A percentile compares a stretch with the other conserved stretches of the same genome.
Evolutionary conservation across 139 green algal species (phyloP).

Genomic region (Ettlia oleoabundans): DNA sequence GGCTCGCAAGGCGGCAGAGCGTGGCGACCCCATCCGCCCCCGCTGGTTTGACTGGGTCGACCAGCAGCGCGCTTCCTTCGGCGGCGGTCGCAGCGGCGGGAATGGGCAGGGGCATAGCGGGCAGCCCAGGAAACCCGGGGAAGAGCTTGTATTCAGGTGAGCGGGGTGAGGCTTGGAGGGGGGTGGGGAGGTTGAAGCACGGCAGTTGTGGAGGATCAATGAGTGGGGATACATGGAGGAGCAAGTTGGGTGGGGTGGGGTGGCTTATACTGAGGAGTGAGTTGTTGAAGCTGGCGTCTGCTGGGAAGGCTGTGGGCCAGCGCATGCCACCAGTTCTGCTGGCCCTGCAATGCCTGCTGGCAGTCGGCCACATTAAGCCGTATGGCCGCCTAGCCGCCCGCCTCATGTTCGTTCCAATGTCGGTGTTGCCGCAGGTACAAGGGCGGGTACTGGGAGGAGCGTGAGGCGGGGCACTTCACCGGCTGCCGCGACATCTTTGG

Average conservation of each 20-base stretch:
- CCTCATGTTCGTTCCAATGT: background rate
- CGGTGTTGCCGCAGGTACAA: slow-evolving; percentile 54
- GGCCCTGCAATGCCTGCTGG: too few species aligned
- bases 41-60: slow-evolving; percentile 64
- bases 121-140: slow-evolving; percentile 12
- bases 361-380: too few species aligned
- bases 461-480: slow-evolving; percentile 52
- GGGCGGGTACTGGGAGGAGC: slow-evolving; percentile 73
- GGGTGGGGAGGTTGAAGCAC: background rate
- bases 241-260: too few species aligned
- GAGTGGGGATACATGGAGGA: too few species aligned
- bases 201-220: too few species aligned
- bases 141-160: slow-evolving; percentile 46
- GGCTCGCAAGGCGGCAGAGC: slow-evolving; percentile 72
- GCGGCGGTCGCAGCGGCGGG: background rate
- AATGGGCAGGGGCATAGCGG: background rate
- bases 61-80: background rate
- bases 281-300: too few species aligned
- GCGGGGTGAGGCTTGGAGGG: background rate
- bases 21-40: slow-evolving; percentile 65
- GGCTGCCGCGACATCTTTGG: slow-evolving; percentile 80
- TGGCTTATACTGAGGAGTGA: too few species aligned
- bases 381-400: too few species aligned
- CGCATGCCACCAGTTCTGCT: too few species aligned
- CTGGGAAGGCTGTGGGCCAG: too few species aligned